Evolutionary conservation across 495 filamentous ascomycete species (phyloP), one percentile per base, ranked within the genome.

Genomic region (Aspergillus asperescens): DNA sequence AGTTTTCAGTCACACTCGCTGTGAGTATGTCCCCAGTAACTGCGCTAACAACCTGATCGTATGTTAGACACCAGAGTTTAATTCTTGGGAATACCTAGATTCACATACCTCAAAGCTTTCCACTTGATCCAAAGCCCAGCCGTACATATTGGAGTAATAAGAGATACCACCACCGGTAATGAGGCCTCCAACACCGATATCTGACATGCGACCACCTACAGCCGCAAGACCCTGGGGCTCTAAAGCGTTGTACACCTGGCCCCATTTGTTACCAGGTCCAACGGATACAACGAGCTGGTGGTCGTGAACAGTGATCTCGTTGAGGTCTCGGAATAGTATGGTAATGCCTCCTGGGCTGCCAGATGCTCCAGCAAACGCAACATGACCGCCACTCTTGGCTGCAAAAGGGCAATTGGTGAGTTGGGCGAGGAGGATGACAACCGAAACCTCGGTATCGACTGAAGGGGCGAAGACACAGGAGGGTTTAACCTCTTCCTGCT

Each of bases 241-340:
- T 0, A 88, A 70, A 7, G 60, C 56, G 0, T 54, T 56, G 52
- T 83, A 86, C 1, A 85, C 77, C 45, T 81, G 20, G 8, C 60
- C 46, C 68, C 70, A 73, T 25, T 28, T 50, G 25, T 65, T 68
- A 12, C 70, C 68, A 23, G 70, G 60, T 1, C 57, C 64, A 27
- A 69, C 53, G 1, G 58, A 66, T 4, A 52, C 66, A 9, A 67
- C 49, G 1, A 58, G 42, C 19, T 42, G 41, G 41, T 54, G 25
- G 1, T 39, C 23, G 19, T 43, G 54, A 1, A 54, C 19, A 8
- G 37, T 34, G 15, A 54, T 28, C 20, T 48, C 46, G 15, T 51
- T 51, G n/a, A 58, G 41, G 15, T 51, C 22, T 1, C 22, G 24
- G 31, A 58, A 40, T 24, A 49, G 23, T n/a, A 58, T 56, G 39